phyloP scores from a whole-genome alignment of 768 basidiomycete genomes.

The Hericium alpestre region DNA sequence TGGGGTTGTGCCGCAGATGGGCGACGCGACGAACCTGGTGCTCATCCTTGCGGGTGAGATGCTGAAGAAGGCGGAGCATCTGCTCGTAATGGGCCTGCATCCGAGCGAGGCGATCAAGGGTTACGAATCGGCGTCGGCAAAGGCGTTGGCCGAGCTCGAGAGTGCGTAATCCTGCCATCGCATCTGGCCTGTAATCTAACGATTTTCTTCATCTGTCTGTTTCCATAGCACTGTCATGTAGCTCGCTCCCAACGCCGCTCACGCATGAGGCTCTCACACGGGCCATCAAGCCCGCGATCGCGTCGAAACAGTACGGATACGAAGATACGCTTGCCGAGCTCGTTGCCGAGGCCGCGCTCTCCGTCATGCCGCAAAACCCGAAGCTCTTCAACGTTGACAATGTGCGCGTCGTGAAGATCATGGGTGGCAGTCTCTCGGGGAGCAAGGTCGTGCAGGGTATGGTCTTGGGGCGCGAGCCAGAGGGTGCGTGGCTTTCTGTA shows the following conservation, averaged over 20 bases:
- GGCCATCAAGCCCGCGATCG: conserved; percentile 85
- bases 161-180: conserved; percentile 40
- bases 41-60: conserved; percentile 93
- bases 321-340: conserved; percentile 75
- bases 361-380: conserved; percentile 81
- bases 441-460: conserved; percentile 92
- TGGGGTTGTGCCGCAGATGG: conserved; percentile 49
- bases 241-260: conserved; percentile 59
- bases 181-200: neutral
- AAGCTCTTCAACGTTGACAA: conserved; percentile 98
- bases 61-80: conserved; percentile 83
- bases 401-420: conserved; percentile 95
- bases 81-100: conserved; percentile 93
- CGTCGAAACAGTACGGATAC: conserved; percentile 93
- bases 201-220: neutral
- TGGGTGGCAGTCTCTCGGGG: conserved; percentile 80
- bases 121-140: conserved; percentile 82
- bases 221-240: conserved; percentile 53
- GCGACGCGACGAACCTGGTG: conserved; percentile 93
- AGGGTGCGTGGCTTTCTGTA: conserved; percentile 43
- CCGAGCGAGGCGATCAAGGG: conserved; percentile 93
- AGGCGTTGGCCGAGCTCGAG: conserved; percentile 81
- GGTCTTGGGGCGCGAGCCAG: conserved; percentile 95
- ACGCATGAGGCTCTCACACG: conserved; percentile 57
- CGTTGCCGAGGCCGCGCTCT: conserved; percentile 87